Conservation (phyloP, 768 basidiomycete genomes). For the Lactifluus piperatus region DNA sequence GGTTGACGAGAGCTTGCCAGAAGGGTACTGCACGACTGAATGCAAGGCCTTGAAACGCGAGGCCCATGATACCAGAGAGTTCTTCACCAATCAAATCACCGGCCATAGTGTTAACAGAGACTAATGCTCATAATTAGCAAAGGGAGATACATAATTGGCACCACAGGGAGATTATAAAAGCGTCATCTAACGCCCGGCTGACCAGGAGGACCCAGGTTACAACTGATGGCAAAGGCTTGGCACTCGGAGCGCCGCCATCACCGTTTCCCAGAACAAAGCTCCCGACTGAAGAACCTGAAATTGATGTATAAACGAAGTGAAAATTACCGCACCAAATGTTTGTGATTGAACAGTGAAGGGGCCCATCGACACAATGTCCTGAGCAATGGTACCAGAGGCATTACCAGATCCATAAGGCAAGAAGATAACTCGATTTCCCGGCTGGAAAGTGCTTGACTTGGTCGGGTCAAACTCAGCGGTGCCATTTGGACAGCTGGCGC, state of each 20-base stretch:
- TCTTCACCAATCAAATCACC: constrained; percentile 36
- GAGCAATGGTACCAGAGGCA: constrained; percentile 44
- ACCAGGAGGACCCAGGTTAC: background rate
- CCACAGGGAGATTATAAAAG: background rate
- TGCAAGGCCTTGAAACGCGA: constrained; percentile 57
- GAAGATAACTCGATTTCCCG: constrained; percentile 22
- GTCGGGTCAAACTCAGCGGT: too few relatives aligned
- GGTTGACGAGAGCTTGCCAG: constrained; percentile 47
- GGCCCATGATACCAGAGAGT: constrained; percentile 67
- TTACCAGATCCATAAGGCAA: constrained; percentile 66
- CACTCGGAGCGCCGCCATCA: background rate
- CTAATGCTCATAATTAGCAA: constrained; percentile 4
- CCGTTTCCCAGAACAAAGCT: too few relatives aligned
- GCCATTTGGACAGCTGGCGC: constrained; percentile 31
- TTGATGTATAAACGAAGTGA: background rate
- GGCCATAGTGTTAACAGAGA: constrained; percentile 48
- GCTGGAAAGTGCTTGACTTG: constrained; percentile 36
- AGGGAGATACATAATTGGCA: too few relatives aligned
- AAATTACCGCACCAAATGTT: constrained; percentile 30
- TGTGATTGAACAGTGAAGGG: too few relatives aligned
- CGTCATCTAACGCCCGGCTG: background rate
- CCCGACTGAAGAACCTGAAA: background rate
- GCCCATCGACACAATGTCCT: too few relatives aligned
- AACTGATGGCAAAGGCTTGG: background rate
- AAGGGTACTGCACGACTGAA: constrained; percentile 50